Conservation (phyloP, 2,329 filamentous ascomycete species). For the Aplosporella prunicola region DNA sequence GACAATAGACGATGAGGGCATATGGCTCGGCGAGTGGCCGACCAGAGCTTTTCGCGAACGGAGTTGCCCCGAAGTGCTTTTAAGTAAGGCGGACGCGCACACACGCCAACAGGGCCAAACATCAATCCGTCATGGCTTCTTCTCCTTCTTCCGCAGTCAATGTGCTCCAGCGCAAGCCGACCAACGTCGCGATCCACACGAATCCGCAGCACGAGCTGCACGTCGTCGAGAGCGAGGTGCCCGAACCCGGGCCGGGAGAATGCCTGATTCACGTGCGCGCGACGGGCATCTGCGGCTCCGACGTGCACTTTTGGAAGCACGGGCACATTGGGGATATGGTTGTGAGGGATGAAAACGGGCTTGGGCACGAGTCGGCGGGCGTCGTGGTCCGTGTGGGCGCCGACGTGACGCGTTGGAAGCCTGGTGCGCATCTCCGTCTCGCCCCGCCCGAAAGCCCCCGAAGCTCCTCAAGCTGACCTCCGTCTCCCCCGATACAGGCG, state of each 20-base stretch:
- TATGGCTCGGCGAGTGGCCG: no score
- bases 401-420: slow-evolving; percentile 55
- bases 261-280: slow-evolving; percentile 55
- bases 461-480: neutral
- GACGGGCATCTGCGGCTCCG: slow-evolving; percentile 62
- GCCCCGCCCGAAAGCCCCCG: no score
- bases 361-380: slow-evolving; percentile 70
- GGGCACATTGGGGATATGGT: slow-evolving; percentile 51
- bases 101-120: no score
- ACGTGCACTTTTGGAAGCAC: slow-evolving; percentile 77
- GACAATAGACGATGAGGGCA: no score
- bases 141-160: slow-evolving; percentile 12
- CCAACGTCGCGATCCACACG: slow-evolving; percentile 23
- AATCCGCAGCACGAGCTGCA: slow-evolving; percentile 23
- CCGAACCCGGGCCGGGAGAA: slow-evolving; percentile 41
- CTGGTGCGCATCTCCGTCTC: slow-evolving; percentile 36
- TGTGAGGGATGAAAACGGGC: slow-evolving; percentile 55
- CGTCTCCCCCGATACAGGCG: slow-evolving; percentile 49
- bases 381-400: slow-evolving; percentile 63
- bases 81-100: no score
- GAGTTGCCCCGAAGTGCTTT: no score
- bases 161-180: slow-evolving; percentile 19
- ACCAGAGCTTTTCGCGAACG: no score
- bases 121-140: no score
- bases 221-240: slow-evolving; percentile 15